Evolutionary conservation across 441 rosid genomes (phyloP), one percentile per base, ranked within the genome.

Genomic region (Viola pubescens): DNA sequence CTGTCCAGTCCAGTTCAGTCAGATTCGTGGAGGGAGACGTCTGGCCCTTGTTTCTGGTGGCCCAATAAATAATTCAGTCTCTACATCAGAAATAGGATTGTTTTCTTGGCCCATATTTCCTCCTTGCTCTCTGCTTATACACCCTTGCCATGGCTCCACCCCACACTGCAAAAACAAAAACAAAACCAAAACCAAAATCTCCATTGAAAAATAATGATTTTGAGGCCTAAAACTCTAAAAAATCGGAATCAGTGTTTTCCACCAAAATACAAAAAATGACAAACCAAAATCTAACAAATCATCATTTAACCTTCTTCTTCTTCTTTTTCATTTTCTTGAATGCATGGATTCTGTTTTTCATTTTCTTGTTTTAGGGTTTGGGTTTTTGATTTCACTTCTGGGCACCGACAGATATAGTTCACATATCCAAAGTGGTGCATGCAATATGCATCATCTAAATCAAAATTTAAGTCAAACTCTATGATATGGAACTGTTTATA

Each of bases 51-150:
- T 71, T 67, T 80, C 85, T 6, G 91, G 80, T 0, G 59, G 82
- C 50, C 96, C 96, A 12, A 86, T 89, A 78, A 81, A 89, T 68
- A 92, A 50, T 48, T 86, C 94, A 1, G 98, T 92, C 77, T 87
- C 98, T 70, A 92, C 94, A 9, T 84, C 90, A n/a, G 86, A 89
- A 57, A 68, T 73, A 37, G 87, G 83, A 62, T 73, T 77, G 44
- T 79, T 70, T 48, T 81, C 81, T 4, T n/a, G 4, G 0, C 51
- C 8, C 43, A 16, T 2, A 41, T 56, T 68, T 14, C 62, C 72
- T 46, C n/a, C 69, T 6, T 12, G 56, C 50, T 56, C 75, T 6
- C 58, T 69, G 5, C n/a, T 13, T 40, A 45, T 3, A 39, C 58
- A 39, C 14, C 53, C 73, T 60, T 61, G 53, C 60, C 48, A 50